Evolutionary conservation across 2,329 filamentous ascomycete species (phyloP).

Genomic region (Talaromyces islandicus): DNA sequence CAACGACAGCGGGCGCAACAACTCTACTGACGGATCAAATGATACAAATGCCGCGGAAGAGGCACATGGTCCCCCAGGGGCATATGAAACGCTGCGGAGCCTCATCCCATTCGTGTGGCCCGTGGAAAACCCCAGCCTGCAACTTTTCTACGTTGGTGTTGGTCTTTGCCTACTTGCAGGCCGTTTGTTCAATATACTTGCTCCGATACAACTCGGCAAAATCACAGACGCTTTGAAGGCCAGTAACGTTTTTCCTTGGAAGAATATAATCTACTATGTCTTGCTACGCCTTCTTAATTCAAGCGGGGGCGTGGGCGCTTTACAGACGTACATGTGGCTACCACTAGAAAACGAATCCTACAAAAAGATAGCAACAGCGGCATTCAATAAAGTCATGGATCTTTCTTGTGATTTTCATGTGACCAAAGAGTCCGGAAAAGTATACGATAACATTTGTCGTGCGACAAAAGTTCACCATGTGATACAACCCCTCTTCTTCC

Average conservation of each 20-base stretch:
- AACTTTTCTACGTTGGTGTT: constrained; percentile 62
- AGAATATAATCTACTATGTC: constrained; percentile 48
- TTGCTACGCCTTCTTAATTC: constrained; percentile 45
- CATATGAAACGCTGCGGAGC: constrained; percentile 41
- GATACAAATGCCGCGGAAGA: background rate
- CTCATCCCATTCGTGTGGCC: constrained; percentile 79
- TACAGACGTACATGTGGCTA: constrained; percentile 48
- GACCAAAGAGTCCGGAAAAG: constrained; percentile 57
- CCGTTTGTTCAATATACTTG: constrained; percentile 68
- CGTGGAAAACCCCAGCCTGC: constrained; percentile 57
- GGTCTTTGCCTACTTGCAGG: constrained; percentile 61
- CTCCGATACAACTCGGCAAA: constrained; percentile 75
- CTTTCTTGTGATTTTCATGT: constrained; percentile 67
- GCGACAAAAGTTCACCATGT: constrained; percentile 56
- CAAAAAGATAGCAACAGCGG: constrained; percentile 52
- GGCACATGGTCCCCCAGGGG: background rate
- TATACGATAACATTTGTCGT: constrained; percentile 60
- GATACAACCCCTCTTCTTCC: constrained; percentile 55
- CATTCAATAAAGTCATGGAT: constrained; percentile 63
- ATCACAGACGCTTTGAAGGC: constrained; percentile 64
- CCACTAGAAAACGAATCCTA: constrained; percentile 55
- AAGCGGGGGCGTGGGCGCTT: constrained; percentile 44
- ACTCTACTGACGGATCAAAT: background rate
- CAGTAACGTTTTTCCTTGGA: constrained; percentile 46
- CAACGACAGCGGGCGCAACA: background rate